Evolutionary conservation across 1,284 basidiomycete genomes (phyloP).

Genomic region (Cerrena zonata): DNA sequence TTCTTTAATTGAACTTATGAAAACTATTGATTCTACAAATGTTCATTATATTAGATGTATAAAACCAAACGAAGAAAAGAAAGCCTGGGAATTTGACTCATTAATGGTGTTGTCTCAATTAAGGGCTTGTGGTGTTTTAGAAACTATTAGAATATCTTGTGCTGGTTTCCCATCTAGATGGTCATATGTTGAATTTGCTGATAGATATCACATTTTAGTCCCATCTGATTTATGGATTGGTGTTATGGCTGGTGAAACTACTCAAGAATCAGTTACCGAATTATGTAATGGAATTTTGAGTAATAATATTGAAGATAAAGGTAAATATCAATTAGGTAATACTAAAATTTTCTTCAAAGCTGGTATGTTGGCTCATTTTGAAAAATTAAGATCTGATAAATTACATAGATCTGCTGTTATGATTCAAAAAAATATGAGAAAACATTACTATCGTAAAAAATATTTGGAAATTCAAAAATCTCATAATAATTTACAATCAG

Average conservation of each 20-base stretch:
- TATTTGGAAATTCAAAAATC: no score
- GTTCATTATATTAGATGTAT: slow-evolving; percentile 99
- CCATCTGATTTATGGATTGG: no score
- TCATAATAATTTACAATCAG: no score
- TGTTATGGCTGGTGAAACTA: slow-evolving; percentile 1
- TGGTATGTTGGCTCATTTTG: slow-evolving; percentile 96
- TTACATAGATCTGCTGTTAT: slow-evolving; percentile 89
- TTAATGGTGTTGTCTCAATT: slow-evolving; percentile 94
- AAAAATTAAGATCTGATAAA: slow-evolving; percentile 81
- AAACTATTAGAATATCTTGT: slow-evolving; percentile 98
- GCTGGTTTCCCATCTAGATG: slow-evolving; percentile 98
- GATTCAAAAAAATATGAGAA: slow-evolving; percentile 97
- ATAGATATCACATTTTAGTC: slow-evolving; percentile 70
- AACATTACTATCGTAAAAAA: no score
- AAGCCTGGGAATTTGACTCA: slow-evolving; percentile 94
- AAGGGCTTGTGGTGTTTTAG: slow-evolving; percentile 96
- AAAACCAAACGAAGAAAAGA: slow-evolving; percentile 96
- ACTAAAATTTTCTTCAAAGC: slow-evolving; percentile 99
- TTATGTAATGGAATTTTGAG: slow-evolving; percentile 84
- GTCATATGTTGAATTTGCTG: slow-evolving; percentile 99
- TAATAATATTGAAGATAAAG: slow-evolving; percentile 83
- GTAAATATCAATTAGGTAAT: slow-evolving; percentile 95
- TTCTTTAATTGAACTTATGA: slow-evolving; percentile 91
- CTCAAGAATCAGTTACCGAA: slow-evolving; percentile 2
- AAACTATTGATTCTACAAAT: slow-evolving; percentile 94